phyloP scores from a whole-genome alignment of 176 grass and related monocot genomes.

The Eleusine indica region DNA sequence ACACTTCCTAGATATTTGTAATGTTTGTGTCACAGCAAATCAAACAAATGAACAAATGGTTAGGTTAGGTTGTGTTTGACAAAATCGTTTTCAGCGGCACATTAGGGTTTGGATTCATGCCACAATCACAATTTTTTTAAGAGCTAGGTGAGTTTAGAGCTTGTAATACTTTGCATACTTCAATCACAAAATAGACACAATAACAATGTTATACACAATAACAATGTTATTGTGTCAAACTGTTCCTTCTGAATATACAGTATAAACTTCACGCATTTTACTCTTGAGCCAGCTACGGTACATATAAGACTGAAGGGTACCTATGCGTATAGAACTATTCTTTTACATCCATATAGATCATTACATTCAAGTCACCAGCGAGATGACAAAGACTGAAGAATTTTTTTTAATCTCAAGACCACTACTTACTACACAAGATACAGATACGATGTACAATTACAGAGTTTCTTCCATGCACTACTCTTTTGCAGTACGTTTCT shows the following conservation, averaged over 20 bases:
- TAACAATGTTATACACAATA: background rate
- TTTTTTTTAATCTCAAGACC: constrained; percentile 18
- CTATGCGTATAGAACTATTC: background rate
- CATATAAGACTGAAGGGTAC: background rate
- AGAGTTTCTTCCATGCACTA: constrained; percentile 30
- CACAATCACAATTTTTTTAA: background rate
- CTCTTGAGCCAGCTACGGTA: background rate
- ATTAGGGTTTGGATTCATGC: too few species aligned
- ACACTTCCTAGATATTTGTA: background rate
- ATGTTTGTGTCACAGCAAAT: background rate
- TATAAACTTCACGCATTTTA: background rate
- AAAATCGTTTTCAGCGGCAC: too few species aligned
- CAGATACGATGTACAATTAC: constrained; percentile 25
- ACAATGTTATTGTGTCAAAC: background rate
- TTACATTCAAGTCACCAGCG: constrained; percentile 39
- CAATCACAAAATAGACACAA: background rate
- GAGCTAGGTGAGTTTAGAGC: background rate
- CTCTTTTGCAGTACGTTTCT: background rate
- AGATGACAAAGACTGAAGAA: constrained; percentile 15
- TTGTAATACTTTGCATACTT: background rate
- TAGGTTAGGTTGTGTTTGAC: too few species aligned
- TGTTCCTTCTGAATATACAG: background rate
- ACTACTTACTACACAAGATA: constrained; percentile 38
- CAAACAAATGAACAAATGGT: background rate
- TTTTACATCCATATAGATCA: constrained; percentile 30